phyloP scores from a whole-genome alignment of 208 protist genomes.

The Trypanosoma lewisi region DNA sequence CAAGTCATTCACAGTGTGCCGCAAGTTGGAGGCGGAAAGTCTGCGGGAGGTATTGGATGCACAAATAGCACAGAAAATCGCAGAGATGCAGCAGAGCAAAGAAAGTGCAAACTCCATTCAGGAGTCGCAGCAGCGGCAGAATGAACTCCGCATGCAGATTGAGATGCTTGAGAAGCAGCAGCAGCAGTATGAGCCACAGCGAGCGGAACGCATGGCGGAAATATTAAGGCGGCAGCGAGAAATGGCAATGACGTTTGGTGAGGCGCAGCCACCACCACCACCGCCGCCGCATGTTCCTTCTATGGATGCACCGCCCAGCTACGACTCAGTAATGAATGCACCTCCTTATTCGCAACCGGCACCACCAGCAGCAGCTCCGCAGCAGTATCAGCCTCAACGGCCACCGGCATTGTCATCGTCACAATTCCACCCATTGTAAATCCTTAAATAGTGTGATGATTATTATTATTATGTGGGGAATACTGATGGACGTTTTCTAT shows the following conservation, averaged over 20 bases:
- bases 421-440: neutral
- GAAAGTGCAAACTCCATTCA: slow-evolving; percentile 32
- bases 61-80: slow-evolving; percentile 75
- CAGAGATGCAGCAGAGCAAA: slow-evolving; percentile 47
- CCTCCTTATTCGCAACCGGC: slow-evolving; percentile 3
- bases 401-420: neutral
- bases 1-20: slow-evolving; percentile 61
- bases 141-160: slow-evolving; percentile 22
- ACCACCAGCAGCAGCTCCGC: no score
- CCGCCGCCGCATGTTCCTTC: slow-evolving; percentile 3
- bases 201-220: slow-evolving; percentile 19
- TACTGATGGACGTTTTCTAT: no score
- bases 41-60: slow-evolving; percentile 53
- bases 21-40: slow-evolving; percentile 58
- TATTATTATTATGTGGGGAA: no score
- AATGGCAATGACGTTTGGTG: slow-evolving; percentile 2
- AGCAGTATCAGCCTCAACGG: neutral
- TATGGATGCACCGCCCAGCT: slow-evolving; percentile 26
- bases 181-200: slow-evolving; percentile 12
- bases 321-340: slow-evolving; percentile 26
- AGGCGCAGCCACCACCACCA: slow-evolving; percentile 4
- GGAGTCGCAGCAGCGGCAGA: slow-evolving; percentile 37
- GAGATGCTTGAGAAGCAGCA: slow-evolving; percentile 16
- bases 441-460: no score
- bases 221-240: slow-evolving; percentile 22